Evolutionary conservation across 495 filamentous ascomycete species (phyloP), one percentile per base, ranked within the genome.

Genomic region (Hyaloscypha variabilis): DNA sequence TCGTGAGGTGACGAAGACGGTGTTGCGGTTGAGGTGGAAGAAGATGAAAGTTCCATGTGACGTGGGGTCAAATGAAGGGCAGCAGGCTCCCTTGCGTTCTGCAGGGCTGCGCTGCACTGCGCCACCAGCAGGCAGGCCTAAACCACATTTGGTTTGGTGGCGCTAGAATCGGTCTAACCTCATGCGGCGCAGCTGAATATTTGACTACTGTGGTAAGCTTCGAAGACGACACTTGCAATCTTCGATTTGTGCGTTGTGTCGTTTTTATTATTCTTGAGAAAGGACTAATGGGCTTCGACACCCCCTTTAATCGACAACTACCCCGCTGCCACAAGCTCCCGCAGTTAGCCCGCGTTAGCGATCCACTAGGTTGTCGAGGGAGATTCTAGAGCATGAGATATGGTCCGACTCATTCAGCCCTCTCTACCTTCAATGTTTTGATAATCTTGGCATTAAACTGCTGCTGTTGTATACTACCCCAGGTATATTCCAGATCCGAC

Each of bases 91-190:
- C 24, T 26, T 10, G 21, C 26, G 17, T 31, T 31, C 17, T 30
- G 19, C 54, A 57, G 26, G 30, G 57, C 26, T 70, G 75, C 6
- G 68, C 74, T 28, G 39, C 39, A 46, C 39, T 46, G 39, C 6
- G 39, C 39, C 39, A 14, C 39, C 31, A 8, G 31, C 31, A 34
- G 31, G 13, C 31, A 3, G 2, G 13, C 13, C 31, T 34, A 34
- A 34, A 34, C 31, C 31, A 34, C 6, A 34, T 34, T 13, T 13
- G 13, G 31, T 13, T 14, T 46, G 0, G 39, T 17, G 4, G 39
- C 1, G 39, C 39, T 17, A 4, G 10, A 46, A 17, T 4, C 39
- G 39, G 17, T 17, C 39, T 4, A 46, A 14, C 39, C 39, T 4
- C 0, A 46, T 46, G 39, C 2, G 39, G 39, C 39, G 39, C 11